A percentile compares a stretch with the other conserved stretches of the same genome.
These are phyloP conservation scores for Ambrosia hybrid DNA, from an alignment of 140 eudicot genomes.

Conservation along the genomic window DNA sequence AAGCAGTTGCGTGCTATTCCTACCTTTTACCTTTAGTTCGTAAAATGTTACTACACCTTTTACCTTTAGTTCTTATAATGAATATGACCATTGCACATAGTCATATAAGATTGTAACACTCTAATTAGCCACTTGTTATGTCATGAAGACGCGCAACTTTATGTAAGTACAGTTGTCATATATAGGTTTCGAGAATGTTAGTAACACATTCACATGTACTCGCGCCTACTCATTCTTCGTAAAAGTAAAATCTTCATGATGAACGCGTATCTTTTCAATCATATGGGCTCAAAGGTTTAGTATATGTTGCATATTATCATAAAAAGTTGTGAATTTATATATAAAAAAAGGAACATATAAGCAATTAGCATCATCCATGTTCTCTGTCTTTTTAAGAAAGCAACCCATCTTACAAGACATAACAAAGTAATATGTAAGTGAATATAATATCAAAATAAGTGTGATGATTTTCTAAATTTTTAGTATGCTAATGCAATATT, in stretches of 20 bases:
- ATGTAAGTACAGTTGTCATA: neutral
- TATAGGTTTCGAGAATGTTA: neutral
- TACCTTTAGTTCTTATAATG: constrained; percentile 19
- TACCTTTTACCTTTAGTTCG: constrained; percentile 23
- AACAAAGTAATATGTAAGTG: neutral
- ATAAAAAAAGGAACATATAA: neutral
- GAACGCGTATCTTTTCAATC: neutral
- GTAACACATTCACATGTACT: neutral
- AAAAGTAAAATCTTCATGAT: constrained; percentile 6
- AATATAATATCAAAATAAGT: neutral
- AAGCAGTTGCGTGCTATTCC: constrained; percentile 23
- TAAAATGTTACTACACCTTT: constrained; percentile 19
- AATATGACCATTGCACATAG: constrained; percentile 18
- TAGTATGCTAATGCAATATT: neutral
- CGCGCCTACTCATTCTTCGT: neutral
- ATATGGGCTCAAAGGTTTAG: neutral
- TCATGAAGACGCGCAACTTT: neutral
- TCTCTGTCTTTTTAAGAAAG: constrained; percentile 1
- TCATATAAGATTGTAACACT: neutral
- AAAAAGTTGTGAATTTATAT: neutral
- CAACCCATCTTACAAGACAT: constrained; percentile 3
- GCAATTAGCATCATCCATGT: constrained; percentile 17
- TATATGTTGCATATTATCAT: neutral
- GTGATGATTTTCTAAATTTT: neutral
- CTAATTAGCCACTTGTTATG: constrained; percentile 1